Base-by-base conservation (phyloP, 352 stramenopile species). In the Phytopythium helicoides region DNA sequence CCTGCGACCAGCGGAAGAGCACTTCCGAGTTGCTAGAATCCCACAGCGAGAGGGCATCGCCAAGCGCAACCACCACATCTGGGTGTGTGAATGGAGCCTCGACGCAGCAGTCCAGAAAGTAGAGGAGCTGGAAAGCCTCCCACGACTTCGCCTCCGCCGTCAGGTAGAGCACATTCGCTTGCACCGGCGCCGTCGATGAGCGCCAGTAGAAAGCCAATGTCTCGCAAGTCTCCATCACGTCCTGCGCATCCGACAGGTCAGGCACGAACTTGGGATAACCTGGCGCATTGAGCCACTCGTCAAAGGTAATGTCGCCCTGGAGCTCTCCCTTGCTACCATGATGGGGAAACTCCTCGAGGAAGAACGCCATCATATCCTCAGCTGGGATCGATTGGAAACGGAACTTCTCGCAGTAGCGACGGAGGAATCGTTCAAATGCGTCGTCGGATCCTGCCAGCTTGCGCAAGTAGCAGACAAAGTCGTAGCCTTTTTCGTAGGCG, bases 401-500 rank as follows among this genome's bases (percentile, higher is more conserved):
- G 33, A 85, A 92, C 25, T 80, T 64, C 10, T 66, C 62, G 22
- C 76, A 81, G 62, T 92, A 92, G 5, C 61, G 60, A 19, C 75
- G 77, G 33, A 92, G 70, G 52, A 89, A 92, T 23, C 68, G 59
- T 47, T 92, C 78, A 48, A 92, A 92, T 18, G 61, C 55, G 74
- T 90, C 44, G 66, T 92, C 68, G 1, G 81, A 87, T 3, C 68
- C 78, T 15, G 86, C 81, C 1, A 92, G 64, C 40, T 60, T 76
- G 38, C 78, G 74, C 22, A 92, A 52, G 50, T 92, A 89, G 57
- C 76, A 88, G 3, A 92, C 78, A 34, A 92, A 92, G 3, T 65
- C 78, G 44, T 87, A 92, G 22, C 81, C 81, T 53, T 92, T 92
- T 53, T 92, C 81, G 61, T 92, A 92, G 8, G 81, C 81, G 56